Conservation (phyloP, 2,329 filamentous ascomycete genomes). For the Neocatenulostroma microsporum region DNA sequence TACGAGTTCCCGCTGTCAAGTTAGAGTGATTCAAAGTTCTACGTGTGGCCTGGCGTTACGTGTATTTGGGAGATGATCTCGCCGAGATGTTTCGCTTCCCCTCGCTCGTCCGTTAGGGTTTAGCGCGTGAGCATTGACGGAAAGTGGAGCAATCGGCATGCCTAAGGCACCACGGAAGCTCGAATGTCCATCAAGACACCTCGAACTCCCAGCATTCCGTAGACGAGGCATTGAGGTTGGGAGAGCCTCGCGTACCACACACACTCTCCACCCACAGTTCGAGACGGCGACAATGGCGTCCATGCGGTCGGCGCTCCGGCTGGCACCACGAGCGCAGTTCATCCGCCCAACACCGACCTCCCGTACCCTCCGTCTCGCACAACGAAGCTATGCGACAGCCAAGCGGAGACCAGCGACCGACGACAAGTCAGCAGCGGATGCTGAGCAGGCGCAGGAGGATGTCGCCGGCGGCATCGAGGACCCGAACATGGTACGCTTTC, state of each 20-base stretch:
- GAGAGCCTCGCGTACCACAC: too few species aligned
- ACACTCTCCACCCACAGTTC: too few species aligned
- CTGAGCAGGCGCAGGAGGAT: slow-evolving; percentile 24
- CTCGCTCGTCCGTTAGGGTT: too few species aligned
- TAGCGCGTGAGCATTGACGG: too few species aligned
- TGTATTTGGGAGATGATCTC: neutral
- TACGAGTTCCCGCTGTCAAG: slow-evolving; percentile 26
- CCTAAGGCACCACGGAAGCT: too few species aligned
- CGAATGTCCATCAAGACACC: too few species aligned
- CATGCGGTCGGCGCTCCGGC: slow-evolving; percentile 19
- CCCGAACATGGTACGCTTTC: slow-evolving; percentile 25
- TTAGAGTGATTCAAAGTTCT: slow-evolving; percentile 16
- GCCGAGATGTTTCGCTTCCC: too few species aligned
- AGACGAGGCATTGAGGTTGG: too few species aligned
- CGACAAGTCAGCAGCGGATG: slow-evolving; percentile 18
- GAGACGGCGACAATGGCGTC: slow-evolving; percentile 25
- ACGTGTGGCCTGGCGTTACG: neutral
- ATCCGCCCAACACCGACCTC: slow-evolving; percentile 17
- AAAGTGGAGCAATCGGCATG: too few species aligned
- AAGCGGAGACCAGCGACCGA: slow-evolving; percentile 14
- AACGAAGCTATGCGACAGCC: slow-evolving; percentile 12
- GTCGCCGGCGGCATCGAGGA: slow-evolving; percentile 18
- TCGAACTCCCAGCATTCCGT: too few species aligned
- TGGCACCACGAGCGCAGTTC: slow-evolving; percentile 24
- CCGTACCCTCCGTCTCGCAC: slow-evolving; percentile 17